These are phyloP conservation scores for Lonicera japonica DNA, from an alignment of 129 eudicot genomes.

Conservation along the genomic window DNA sequence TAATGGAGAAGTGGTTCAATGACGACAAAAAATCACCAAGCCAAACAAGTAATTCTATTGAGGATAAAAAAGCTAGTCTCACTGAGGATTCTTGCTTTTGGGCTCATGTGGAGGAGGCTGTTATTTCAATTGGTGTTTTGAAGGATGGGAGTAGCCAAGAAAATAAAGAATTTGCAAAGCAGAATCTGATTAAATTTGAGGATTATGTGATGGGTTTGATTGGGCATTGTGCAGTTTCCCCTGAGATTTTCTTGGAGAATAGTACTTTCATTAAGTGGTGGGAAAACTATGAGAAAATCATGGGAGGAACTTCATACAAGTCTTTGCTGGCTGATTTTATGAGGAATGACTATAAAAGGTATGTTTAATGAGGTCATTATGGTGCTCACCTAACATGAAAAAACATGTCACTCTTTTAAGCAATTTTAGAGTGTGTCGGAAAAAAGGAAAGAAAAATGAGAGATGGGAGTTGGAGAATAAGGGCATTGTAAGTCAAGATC, in stretches of 20 bases:
- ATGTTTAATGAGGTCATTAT: neutral
- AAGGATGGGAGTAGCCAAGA: slow-evolving; percentile 5
- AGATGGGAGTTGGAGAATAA: no score
- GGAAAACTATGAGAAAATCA: slow-evolving; percentile 16
- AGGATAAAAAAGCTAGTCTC: slow-evolving; percentile 28
- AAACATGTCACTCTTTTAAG: neutral
- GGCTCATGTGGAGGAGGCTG: slow-evolving; percentile 61
- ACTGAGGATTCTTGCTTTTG: slow-evolving; percentile 59
- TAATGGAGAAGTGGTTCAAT: slow-evolving; percentile 35
- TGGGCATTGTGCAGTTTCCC: slow-evolving; percentile 9
- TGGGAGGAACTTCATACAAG: slow-evolving; percentile 12
- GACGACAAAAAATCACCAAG: slow-evolving; percentile 11
- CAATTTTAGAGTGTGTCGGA: no score
- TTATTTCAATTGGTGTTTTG: slow-evolving; percentile 11
- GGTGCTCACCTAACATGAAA: neutral
- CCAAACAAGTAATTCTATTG: neutral
- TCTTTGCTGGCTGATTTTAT: slow-evolving; percentile 29
- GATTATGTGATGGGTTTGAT: slow-evolving; percentile 23
- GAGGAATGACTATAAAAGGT: slow-evolving; percentile 1
- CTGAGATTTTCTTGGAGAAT: slow-evolving; percentile 31
- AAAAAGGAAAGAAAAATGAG: no score
- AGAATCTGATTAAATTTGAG: slow-evolving; percentile 27
- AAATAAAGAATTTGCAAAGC: neutral
- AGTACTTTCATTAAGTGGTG: slow-evolving; percentile 54
- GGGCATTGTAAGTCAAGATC: no score